Evolutionary conservation across 768 basidiomycete genomes (phyloP), one percentile per base, ranked within the genome.

Genomic region (Xerocomellus amylosporus): DNA sequence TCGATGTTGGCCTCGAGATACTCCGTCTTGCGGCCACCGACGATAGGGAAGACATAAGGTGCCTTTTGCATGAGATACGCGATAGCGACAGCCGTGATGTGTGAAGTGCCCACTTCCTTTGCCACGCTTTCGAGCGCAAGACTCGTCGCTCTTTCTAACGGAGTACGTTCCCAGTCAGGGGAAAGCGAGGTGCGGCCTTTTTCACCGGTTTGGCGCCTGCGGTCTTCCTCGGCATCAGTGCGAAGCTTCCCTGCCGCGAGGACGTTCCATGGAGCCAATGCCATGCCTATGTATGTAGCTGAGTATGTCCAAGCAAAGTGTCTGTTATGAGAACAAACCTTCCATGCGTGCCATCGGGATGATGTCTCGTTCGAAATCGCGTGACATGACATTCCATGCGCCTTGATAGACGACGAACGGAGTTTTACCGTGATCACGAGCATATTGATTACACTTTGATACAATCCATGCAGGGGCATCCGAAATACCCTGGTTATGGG

Each of bases 381-480:
- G 72, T 2, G 71, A 55, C 56, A 79, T 61, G n/a, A 75, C 64
- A 61, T 70, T 74, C 75, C 75, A 78, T 17, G 47, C 54, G 2
- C 79, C 80, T 67, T 78, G 81, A 64, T 82, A 83, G 40, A 83
- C 68, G 24, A 72, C 68, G 61, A 84, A 84, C 5, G 77, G 80
- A 0, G 77, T 75, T 49, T 79, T 64, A 0, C 71, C 79, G 48
- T 82, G 75, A 26, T 73, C 68, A 6, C 75, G 69, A n/a, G 80
- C 79, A 55, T 80, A 82, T 46, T 75, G 71, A 60, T 83, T 81
- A 4, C 75, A 74, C 51, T 71, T 67, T 9, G 74, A 49, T 17
- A 78, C 77, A 10, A 80, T 58, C 77, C 79, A 82, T 2, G 79
- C 79, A 4, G 79, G 78, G 4, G 73, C 59, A 49, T 78, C 74